A percentile compares a stretch with the other conserved stretches of the same genome.
Evolutionary conservation across 306 rosid species (phyloP).

Genomic region (Medicago lupulina): DNA sequence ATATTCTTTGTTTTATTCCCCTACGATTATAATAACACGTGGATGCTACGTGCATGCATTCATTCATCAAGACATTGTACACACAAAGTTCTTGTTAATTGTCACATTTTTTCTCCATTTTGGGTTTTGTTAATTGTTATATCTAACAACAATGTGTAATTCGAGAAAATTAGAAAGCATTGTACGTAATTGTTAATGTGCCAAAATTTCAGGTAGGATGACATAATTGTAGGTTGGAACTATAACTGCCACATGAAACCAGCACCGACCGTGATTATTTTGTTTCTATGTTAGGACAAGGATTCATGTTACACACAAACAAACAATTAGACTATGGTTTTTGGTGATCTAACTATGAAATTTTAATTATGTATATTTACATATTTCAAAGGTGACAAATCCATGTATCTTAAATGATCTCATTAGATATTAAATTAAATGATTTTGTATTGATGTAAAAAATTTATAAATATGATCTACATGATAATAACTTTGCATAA

Average conservation of each 20-base stretch:
- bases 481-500: background rate
- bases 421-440: background rate
- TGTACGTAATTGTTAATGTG: background rate
- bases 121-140: conserved; percentile 30
- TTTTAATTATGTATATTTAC: background rate
- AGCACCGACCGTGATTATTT: too few relatives aligned
- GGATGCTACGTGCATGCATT: background rate
- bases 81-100: conserved; percentile 11
- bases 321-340: too few relatives aligned
- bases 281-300: too few relatives aligned
- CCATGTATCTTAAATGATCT: too few relatives aligned
- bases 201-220: background rate
- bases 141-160: background rate
- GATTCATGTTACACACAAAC: too few relatives aligned
- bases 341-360: too few relatives aligned
- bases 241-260: too few relatives aligned
- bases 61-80: background rate
- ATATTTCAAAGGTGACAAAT: background rate
- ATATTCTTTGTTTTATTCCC: background rate
- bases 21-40: conserved; percentile 11
- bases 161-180: conserved; percentile 21
- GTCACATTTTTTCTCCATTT: background rate
- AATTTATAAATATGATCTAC: too few relatives aligned
- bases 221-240: conserved; percentile 14
- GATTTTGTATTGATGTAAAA: too few relatives aligned